Evolutionary conservation across 257 asterid species (phyloP), one percentile per base, ranked within the genome.

Genomic region (Solanum dulcamara): DNA sequence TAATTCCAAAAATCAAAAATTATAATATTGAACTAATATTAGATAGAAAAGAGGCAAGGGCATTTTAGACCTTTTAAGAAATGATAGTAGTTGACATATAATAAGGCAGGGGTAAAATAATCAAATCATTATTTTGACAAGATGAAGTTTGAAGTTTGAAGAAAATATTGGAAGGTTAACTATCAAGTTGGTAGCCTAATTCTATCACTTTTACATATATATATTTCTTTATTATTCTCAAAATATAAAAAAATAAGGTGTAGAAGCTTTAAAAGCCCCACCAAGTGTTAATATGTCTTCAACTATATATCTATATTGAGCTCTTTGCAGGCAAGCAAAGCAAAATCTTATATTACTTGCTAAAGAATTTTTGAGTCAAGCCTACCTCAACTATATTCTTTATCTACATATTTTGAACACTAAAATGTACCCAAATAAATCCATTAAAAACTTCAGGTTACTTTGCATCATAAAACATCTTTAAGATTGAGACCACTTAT

Each of bases 111-210:
- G 75, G 81, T 88, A 66, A 84, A 62, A 51, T 59, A 87, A 81
- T 82, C 40, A 60, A 60, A 53, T 40, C 53, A 77, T n/a, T 64
- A 86, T 38, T 81, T 81, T 81, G 66, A 32, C 83, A 53, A 32
- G 84, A 80, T 67, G 66, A 33, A 81, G 86, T 86, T 71, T 71
- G 86, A 84, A 83, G 91, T 92, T 83, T 93, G 93, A 90, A 81
- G 11, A 87, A 90, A 88, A 44, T 75, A 44, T 75, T 92, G 93
- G 95, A 89, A 86, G 90, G 90, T 67, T 86, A 90, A 90, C 85
- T 87, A 89, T 90, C 88, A 88, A 88, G 94, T 94, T 85, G 98
- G 97, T 94, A 85, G 95, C 97, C 98, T 94, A 94, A 91, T 90
- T 92, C 88, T 84, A 88, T 91, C 85, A 82, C 70, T 26, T 79